Evolutionary conservation across 169 alveolate species (phyloP).

Genomic region (Amoebophrya sp.): DNA sequence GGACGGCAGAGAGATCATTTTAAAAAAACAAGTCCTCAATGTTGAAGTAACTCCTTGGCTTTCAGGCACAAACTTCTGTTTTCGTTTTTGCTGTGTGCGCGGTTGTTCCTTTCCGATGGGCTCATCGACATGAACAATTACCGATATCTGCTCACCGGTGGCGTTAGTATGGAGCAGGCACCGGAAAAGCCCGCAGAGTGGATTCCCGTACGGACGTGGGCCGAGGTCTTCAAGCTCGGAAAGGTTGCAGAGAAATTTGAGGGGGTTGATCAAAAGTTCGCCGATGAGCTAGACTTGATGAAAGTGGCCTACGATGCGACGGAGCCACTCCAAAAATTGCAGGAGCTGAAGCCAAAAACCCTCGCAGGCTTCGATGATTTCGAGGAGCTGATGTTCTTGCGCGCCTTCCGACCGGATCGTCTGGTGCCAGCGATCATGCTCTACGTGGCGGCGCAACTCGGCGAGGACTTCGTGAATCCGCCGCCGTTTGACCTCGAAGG

Average conservation of each 20-base stretch:
- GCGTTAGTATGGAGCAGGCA: constrained; percentile 58
- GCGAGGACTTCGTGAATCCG: constrained; percentile 67
- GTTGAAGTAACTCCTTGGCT: constrained; percentile 65
- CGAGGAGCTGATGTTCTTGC: constrained; percentile 59
- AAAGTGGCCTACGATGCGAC: constrained; percentile 63
- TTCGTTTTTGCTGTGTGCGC: constrained; percentile 74
- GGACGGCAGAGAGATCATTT: too few species aligned
- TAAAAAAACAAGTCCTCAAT: too few species aligned
- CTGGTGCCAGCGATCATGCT: constrained; percentile 62
- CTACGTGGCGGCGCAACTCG: constrained; percentile 59
- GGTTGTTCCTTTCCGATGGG: constrained; percentile 77
- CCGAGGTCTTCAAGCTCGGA: constrained; percentile 60
- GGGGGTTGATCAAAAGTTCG: constrained; percentile 51
- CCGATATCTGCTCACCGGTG: constrained; percentile 72
- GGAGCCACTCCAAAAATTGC: constrained; percentile 58
- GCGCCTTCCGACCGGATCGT: constrained; percentile 77
- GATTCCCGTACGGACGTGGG: constrained; percentile 69
- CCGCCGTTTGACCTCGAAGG: constrained; percentile 72
- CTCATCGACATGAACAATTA: constrained; percentile 55
- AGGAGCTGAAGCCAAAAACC: constrained; percentile 42
- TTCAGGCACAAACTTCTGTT: constrained; percentile 77
- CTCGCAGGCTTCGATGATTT: constrained; percentile 53
- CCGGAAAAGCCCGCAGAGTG: constrained; percentile 54
- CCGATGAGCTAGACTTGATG: constrained; percentile 49
- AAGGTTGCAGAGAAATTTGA: constrained; percentile 36